Conservation (phyloP, 1,139 yeast genomes). For the Geotrichum cucujoidarum region DNA sequence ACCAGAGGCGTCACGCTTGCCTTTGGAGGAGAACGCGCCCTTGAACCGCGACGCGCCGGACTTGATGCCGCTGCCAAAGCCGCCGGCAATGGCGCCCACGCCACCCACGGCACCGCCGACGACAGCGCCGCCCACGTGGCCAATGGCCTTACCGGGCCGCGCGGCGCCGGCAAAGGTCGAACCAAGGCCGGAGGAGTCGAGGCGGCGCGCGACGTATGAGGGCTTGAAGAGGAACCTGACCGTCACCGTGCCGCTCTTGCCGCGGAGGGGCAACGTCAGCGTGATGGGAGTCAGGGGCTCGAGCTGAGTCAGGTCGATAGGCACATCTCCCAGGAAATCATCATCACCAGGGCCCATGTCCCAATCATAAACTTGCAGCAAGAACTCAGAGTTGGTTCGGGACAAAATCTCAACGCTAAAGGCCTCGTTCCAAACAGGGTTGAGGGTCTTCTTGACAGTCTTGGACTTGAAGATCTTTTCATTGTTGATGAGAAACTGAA, state of each 20-base stretch:
- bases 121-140: constrained; percentile 36
- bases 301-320: constrained; percentile 54
- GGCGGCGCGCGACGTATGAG: constrained; percentile 52
- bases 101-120: constrained; percentile 43
- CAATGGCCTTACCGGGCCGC: constrained; percentile 27
- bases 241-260: constrained; percentile 54
- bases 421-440: constrained; percentile 81
- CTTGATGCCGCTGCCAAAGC: constrained; percentile 34
- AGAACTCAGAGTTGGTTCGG: constrained; percentile 56
- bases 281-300: constrained; percentile 53
- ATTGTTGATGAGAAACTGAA: constrained; percentile 61
- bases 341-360: constrained; percentile 84
- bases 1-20: constrained; percentile 10
- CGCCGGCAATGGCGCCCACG: constrained; percentile 41
- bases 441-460: constrained; percentile 75
- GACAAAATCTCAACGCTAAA: constrained; percentile 50
- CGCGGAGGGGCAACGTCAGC: constrained; percentile 49
- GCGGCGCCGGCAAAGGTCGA: constrained; percentile 27
- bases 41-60: constrained; percentile 15
- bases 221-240: constrained; percentile 64
- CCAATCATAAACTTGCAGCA: constrained; percentile 73
- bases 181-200: constrained; percentile 24
- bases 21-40: constrained; percentile 11
- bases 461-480: constrained; percentile 66
- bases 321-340: constrained; percentile 71